Base-by-base conservation (phyloP, 1,284 basidiomycete species). In the Cerrena zonata region DNA sequence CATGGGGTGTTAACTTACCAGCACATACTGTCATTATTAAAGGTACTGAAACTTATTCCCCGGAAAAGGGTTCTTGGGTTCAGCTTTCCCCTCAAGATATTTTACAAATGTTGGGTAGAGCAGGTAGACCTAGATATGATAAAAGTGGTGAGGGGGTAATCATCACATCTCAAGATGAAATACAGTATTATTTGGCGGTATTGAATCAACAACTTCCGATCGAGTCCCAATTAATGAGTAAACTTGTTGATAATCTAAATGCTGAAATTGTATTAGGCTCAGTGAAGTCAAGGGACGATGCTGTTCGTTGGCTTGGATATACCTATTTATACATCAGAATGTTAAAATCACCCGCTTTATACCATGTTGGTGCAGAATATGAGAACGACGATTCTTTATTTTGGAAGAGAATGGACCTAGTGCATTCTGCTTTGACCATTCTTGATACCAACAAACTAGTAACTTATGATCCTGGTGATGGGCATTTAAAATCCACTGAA, bases 21-120 rank as follows among this genome's bases (percentile, higher is more conserved):
- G 95, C 95, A 0, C 96, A 99, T 61, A 91, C 93, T 2, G 95
- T 98, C 69, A 94, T 99, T 72, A 98, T 99, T 78, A 99, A 99
- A 69, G 96, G 96, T 30, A 99, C 96, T 0, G 95, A 99, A 70
- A 94, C 99, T 56, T 99, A 99, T 75, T 97, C 96, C 67, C 96
- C 96, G 0, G 94, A 96, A 69, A 97, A 99, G 72, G 96, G 96
- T 22, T 85, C 91, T 7, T 99, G 95, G 96, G 86, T 90, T 5
- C 96, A 99, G 68, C 72, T 99, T 11, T 96, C 94, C 0, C 88
- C 91, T 0, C 95, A 99, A 69, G 96, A 99, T 63, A 94, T 98
- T 5, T 75, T 99, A 4, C 96, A 99, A 71, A 99, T 99, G 96
- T 86, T 99, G 3, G 96, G 96, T 48, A 86, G 95, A 65, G 96